Conservation (phyloP, 768 basidiomycete genomes). For the Calvatia gigantea region DNA sequence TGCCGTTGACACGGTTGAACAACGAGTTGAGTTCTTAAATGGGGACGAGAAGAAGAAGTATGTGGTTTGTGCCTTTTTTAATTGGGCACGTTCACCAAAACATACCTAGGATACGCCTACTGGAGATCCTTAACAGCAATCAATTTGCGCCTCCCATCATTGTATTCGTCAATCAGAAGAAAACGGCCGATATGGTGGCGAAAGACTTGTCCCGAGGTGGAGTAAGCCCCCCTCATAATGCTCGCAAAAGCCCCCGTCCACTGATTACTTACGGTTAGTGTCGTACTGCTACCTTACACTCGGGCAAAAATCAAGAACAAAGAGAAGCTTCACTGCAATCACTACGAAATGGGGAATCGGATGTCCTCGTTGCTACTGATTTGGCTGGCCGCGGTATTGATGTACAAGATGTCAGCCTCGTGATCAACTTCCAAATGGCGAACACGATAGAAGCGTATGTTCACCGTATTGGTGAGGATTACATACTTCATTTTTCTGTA, state of each 20-base stretch:
- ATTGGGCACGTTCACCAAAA: conserved; percentile 8
- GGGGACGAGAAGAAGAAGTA: conserved; percentile 98
- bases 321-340: conserved; percentile 89
- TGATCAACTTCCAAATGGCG: conserved; percentile 98
- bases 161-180: conserved; percentile 99
- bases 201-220: conserved; percentile 90
- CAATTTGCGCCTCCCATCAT: conserved; percentile 89
- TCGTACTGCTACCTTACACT: conserved; percentile 89
- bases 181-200: conserved; percentile 97
- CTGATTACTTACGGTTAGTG: conserved; percentile 45
- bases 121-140: conserved; percentile 91
- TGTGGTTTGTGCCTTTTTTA: conserved; percentile 23
- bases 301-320: conserved; percentile 97
- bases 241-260: conserved; percentile 1
- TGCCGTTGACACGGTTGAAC: conserved; percentile 97
- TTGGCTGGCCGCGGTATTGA: conserved; percentile 98
- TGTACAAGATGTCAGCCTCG: conserved; percentile 92
- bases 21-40: conserved; percentile 87
- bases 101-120: conserved; percentile 61
- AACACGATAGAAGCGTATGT: conserved; percentile 96
- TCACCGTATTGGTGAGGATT: conserved; percentile 84
- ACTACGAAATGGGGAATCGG: conserved; percentile 79
- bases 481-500: conserved; percentile 8
- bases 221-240: conserved; percentile 43
- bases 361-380: conserved; percentile 95